A percentile compares a stretch with the other conserved stretches of the same genome.
Conservation (phyloP, 1,284 basidiomycete species). For the Marasmius tenuissimus region DNA sequence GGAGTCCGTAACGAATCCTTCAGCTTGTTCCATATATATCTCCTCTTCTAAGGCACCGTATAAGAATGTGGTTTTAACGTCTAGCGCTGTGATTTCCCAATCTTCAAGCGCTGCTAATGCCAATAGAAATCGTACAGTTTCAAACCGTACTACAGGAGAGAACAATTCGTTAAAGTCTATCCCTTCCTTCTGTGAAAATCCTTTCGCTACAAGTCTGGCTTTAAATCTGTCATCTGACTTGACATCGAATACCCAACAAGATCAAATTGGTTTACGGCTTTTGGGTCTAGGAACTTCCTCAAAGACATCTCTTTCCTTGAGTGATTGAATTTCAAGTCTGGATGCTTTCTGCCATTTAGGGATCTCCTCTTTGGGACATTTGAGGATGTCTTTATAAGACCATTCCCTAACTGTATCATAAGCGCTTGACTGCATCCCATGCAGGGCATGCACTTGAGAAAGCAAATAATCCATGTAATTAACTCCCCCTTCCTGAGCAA, state of each 20-base stretch:
- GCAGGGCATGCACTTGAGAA: not conserved
- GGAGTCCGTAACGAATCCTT: constrained; percentile 23
- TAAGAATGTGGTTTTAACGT: constrained; percentile 38
- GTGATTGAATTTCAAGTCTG: not conserved
- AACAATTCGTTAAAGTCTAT: not conserved
- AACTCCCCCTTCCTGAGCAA: not conserved
- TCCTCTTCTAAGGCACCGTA: constrained; percentile 35
- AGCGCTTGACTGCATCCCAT: too few species aligned
- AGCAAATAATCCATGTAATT: not conserved
- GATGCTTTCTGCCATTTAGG: not conserved
- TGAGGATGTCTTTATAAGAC: not conserved
- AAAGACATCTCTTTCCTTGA: not conserved
- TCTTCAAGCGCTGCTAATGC: constrained; percentile 27
- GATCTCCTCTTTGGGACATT: not conserved
- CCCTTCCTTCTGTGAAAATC: not conserved
- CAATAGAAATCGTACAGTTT: constrained; percentile 19
- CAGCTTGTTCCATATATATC: constrained; percentile 34
- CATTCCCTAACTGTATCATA: not conserved
- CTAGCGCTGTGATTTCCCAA: constrained; percentile 31
- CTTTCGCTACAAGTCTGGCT: not conserved
- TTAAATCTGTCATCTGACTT: not conserved
- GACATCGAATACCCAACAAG: not conserved
- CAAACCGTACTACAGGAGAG: not conserved
- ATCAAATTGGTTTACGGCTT: not conserved
- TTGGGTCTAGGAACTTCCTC: not conserved